phyloP scores from a whole-genome alignment of 2,329 filamentous ascomycete species.

The Leptographium wingfieldii region DNA sequence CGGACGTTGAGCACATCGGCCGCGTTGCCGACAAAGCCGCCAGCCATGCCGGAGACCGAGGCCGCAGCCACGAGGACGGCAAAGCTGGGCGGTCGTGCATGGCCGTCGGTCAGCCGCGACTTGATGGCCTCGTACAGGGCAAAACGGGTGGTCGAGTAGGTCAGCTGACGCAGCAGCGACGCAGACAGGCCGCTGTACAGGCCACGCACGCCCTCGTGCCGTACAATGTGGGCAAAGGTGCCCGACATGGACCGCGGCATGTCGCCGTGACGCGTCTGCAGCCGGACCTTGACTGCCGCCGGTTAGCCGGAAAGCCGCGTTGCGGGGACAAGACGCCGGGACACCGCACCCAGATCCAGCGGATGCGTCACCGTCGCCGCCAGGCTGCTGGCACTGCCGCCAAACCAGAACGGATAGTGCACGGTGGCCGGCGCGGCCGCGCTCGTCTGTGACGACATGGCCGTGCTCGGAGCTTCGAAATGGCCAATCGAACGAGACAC shows the following conservation, averaged over 20 bases:
- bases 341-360: slow-evolving; percentile 69
- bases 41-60: slow-evolving; percentile 70
- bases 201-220: slow-evolving; percentile 61
- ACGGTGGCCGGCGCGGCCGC: slow-evolving; percentile 18
- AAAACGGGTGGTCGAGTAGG: slow-evolving; percentile 93
- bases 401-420: slow-evolving; percentile 86
- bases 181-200: slow-evolving; percentile 89
- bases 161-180: slow-evolving; percentile 83
- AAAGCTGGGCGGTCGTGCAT: slow-evolving; percentile 46
- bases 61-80: slow-evolving; percentile 72
- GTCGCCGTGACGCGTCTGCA: slow-evolving; percentile 71
- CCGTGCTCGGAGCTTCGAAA: too few species aligned
- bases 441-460: too few species aligned
- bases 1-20: slow-evolving; percentile 95
- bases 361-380: slow-evolving; percentile 89
- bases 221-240: slow-evolving; percentile 73
- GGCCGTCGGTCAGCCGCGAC: slow-evolving; percentile 39
- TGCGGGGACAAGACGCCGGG: neutral
- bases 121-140: slow-evolving; percentile 95
- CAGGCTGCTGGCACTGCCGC: slow-evolving; percentile 84
- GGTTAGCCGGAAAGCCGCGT: neutral
- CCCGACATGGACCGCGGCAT: slow-evolving; percentile 70
- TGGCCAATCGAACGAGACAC: too few species aligned
- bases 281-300: slow-evolving; percentile 49
- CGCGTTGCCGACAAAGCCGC: slow-evolving; percentile 83